phyloP scores from a whole-genome alignment of 2,329 filamentous ascomycete species.

The Aspergillus unguis region DNA sequence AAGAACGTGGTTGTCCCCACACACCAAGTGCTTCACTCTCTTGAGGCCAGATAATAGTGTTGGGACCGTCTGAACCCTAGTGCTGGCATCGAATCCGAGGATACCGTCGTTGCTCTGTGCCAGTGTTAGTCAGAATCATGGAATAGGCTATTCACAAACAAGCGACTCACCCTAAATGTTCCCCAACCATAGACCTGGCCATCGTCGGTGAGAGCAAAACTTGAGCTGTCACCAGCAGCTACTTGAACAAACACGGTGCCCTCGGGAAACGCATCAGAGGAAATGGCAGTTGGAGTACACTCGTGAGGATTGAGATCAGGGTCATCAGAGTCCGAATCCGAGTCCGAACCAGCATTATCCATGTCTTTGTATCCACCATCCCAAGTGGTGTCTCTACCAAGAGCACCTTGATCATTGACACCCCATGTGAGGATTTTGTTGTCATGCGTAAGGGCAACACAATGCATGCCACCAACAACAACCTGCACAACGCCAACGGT shows the following conservation, averaged over 20 bases:
- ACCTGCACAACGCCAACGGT: slow-evolving; percentile 68
- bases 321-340: slow-evolving; percentile 45
- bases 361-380: slow-evolving; percentile 60
- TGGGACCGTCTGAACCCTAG: slow-evolving; percentile 45
- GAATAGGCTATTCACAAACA: slow-evolving; percentile 7
- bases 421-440: slow-evolving; percentile 84
- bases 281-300: slow-evolving; percentile 52
- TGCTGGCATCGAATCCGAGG: slow-evolving; percentile 53
- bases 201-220: slow-evolving; percentile 59
- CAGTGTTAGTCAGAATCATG: slow-evolving; percentile 8
- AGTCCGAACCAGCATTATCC: slow-evolving; percentile 34
- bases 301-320: slow-evolving; percentile 57
- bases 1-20: slow-evolving; percentile 57
- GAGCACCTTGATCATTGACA: slow-evolving; percentile 78
- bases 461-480: slow-evolving; percentile 79
- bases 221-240: slow-evolving; percentile 58
- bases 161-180: slow-evolving; percentile 53
- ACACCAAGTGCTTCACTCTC: slow-evolving; percentile 53
- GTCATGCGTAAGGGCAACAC: slow-evolving; percentile 70
- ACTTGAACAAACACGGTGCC: slow-evolving; percentile 56
- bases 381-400: slow-evolving; percentile 70
- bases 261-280: slow-evolving; percentile 48
- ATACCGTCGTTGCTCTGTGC: slow-evolving; percentile 61
- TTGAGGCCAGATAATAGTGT: slow-evolving; percentile 51
- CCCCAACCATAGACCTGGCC: slow-evolving; percentile 62